Percentiles rank a stretch among this genome's conserved stretches.
These are phyloP conservation scores for Magnaporthiopsis incrustans DNA, from an alignment of 2,329 filamentous ascomycete genomes.

Conservation along the genomic window DNA sequence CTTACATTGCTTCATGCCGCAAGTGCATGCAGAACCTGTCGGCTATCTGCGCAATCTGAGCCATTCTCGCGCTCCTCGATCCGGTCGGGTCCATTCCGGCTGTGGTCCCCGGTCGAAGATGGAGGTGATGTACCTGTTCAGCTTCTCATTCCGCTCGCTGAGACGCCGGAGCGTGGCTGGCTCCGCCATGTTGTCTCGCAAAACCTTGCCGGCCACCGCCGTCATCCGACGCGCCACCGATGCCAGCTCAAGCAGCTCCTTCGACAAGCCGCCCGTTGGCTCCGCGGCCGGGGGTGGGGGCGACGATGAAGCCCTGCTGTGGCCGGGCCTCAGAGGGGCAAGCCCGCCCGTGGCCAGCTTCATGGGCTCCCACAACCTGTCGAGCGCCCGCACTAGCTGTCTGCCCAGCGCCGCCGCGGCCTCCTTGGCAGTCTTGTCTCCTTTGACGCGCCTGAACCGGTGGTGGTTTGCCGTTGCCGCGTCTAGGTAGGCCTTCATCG, in stretches of 20 bases:
- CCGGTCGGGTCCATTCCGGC: neutral
- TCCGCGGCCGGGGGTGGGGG: neutral
- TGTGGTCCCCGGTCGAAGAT: slow-evolving; percentile 11
- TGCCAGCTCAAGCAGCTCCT: slow-evolving; percentile 32
- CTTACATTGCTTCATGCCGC: no score
- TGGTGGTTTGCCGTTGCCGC: slow-evolving; percentile 41
- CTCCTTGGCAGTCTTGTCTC: slow-evolving; percentile 17
- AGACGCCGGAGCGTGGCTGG: neutral
- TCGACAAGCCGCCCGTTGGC: slow-evolving; percentile 18
- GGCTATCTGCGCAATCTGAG: neutral
- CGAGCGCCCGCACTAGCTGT: slow-evolving; percentile 43
- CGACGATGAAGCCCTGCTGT: neutral
- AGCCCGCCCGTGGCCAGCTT: slow-evolving; percentile 23
- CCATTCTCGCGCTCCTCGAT: neutral
- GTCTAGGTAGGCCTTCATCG: slow-evolving; percentile 48
- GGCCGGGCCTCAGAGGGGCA: slow-evolving; percentile 13
- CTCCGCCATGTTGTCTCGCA: slow-evolving; percentile 21
- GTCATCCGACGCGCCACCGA: slow-evolving; percentile 38
- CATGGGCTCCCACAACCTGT: slow-evolving; percentile 43
- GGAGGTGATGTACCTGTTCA: slow-evolving; percentile 22
- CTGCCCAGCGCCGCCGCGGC: slow-evolving; percentile 37
- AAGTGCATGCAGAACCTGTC: neutral
- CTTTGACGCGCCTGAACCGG: slow-evolving; percentile 27
- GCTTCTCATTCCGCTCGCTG: slow-evolving; percentile 9
- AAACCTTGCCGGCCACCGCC: slow-evolving; percentile 31